Conservation (phyloP, 1,284 basidiomycete genomes). For the Cutaneotrichosporon mucoides region DNA sequence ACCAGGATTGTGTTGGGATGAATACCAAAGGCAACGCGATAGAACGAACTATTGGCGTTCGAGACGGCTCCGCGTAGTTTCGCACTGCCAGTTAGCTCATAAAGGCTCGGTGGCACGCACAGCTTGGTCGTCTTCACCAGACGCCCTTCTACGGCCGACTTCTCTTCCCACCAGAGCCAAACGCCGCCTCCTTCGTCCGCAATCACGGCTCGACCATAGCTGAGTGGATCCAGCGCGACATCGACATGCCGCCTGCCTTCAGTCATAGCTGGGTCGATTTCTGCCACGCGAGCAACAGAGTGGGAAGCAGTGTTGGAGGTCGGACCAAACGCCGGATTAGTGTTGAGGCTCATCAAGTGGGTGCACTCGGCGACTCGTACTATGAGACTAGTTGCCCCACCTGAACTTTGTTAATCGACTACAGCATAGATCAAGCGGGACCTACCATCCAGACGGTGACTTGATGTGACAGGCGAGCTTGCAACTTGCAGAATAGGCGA, state of each 20-base stretch:
- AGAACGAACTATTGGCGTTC: conserved; percentile 25
- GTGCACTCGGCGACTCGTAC: conserved; percentile 27
- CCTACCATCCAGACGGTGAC: background rate
- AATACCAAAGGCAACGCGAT: conserved; percentile 33
- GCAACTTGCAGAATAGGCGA: conserved; percentile 2
- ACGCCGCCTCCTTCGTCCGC: conserved; percentile 40
- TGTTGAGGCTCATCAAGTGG: conserved; percentile 23
- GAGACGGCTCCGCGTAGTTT: conserved; percentile 20
- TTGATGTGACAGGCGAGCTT: background rate
- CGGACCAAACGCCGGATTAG: conserved; percentile 21
- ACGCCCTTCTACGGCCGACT: conserved; percentile 12
- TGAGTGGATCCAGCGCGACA: conserved; percentile 26
- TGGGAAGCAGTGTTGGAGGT: conserved; percentile 8
- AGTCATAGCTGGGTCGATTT: conserved; percentile 12
- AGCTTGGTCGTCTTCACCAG: conserved; percentile 2
- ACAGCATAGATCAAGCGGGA: background rate
- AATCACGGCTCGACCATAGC: conserved; percentile 27
- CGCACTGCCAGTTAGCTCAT: conserved; percentile 8
- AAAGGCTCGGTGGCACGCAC: conserved; percentile 11
- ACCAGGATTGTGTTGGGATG: conserved; percentile 30
- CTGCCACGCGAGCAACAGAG: conserved; percentile 10
- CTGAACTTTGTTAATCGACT: conserved; percentile 12
- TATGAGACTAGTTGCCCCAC: conserved; percentile 20
- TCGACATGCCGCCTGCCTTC: conserved; percentile 32
- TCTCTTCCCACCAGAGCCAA: conserved; percentile 38